Evolutionary conservation across 2,329 filamentous ascomycete genomes (phyloP).

Genomic region (Xylariomycetidae sp.): DNA sequence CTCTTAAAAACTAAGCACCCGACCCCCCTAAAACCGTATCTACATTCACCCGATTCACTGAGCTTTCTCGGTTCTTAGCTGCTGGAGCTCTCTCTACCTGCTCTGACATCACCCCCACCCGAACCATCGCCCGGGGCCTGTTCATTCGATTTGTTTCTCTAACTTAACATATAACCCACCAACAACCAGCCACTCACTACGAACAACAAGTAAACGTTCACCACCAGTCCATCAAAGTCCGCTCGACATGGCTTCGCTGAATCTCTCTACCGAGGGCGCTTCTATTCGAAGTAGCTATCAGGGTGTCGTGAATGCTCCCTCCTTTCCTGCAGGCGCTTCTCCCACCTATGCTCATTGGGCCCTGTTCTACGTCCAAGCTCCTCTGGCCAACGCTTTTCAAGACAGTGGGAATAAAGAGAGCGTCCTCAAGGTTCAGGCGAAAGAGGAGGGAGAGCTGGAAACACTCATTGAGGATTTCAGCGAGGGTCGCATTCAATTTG

Average conservation of each 20-base stretch:
- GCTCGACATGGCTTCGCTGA: constrained; percentile 67
- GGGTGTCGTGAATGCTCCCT: constrained; percentile 50
- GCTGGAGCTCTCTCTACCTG: constrained; percentile 9
- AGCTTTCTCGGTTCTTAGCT: too few relatives aligned
- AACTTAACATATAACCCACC: too few relatives aligned
- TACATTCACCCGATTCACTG: constrained; percentile 3
- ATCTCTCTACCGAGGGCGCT: constrained; percentile 72
- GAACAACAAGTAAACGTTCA: too few relatives aligned
- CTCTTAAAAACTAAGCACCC: too few relatives aligned
- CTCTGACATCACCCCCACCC: constrained; percentile 28
- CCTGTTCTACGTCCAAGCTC: constrained; percentile 87
- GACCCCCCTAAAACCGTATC: constrained; percentile 1
- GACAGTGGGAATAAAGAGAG: constrained; percentile 84
- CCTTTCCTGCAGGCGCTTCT: constrained; percentile 53
- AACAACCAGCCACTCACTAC: too few relatives aligned
- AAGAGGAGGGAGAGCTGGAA: constrained; percentile 85
- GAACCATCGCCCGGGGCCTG: constrained; percentile 9
- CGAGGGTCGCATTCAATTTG: constrained; percentile 94
- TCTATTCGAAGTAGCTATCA: constrained; percentile 80
- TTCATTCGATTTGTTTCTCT: constrained; percentile 4
- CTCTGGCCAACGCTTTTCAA: constrained; percentile 89
- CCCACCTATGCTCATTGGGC: constrained; percentile 90
- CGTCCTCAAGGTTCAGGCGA: constrained; percentile 87
- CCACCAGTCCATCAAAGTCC: background rate
- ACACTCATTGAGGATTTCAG: constrained; percentile 95